Evolutionary conservation across 176 grass and related monocot genomes (phyloP), one percentile per base, ranked within the genome.

Genomic region (Eleusine indica): DNA sequence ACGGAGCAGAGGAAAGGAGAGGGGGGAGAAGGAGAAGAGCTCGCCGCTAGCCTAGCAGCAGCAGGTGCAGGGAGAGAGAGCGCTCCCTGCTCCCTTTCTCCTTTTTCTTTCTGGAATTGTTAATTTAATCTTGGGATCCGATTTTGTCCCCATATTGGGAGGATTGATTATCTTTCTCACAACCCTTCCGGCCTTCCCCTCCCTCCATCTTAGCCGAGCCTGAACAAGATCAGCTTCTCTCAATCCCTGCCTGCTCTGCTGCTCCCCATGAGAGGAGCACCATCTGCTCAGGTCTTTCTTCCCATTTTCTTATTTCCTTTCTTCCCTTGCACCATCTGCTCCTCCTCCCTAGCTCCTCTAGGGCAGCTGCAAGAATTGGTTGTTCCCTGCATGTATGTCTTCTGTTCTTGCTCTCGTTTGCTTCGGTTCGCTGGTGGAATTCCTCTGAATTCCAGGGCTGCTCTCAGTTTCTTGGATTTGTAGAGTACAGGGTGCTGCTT

Each of bases 91-190:
- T 35, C 38, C 41, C n/a, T 57, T 54, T 3, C 51, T 80, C n/a
- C 37, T 76, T 86, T 89, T 76, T 75, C 78, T 47, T 83, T 86
- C 82, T 75, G 74, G 75, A 74, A 75, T 89, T 83, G 84, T 73
- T 86, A 86, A 86, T 89, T 90, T 87, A 87, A 80, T 80, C 53
- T 18, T 16, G 80, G 89, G 85, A 90, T 87, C 89, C 75, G 76
- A 87, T 90, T 90, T 90, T 90, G 89, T 87, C 85, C 80, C 89
- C 80, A 80, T 90, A 87, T 84, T 84, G 80, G 89, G 80, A 90
- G 80, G 85, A 87, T 90, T 77, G 44, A 80, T 87, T 90, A 87
- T 90, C 70, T 83, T 75, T 83, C 84, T 19, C 51, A 15, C 66
- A 63, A 4, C n/a, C 37, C 47, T 32, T 18, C n/a, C 17, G 38